These are phyloP conservation scores for Phaseolus coccineus DNA, from an alignment of 331 rosid genomes.

Conservation along the genomic window DNA sequence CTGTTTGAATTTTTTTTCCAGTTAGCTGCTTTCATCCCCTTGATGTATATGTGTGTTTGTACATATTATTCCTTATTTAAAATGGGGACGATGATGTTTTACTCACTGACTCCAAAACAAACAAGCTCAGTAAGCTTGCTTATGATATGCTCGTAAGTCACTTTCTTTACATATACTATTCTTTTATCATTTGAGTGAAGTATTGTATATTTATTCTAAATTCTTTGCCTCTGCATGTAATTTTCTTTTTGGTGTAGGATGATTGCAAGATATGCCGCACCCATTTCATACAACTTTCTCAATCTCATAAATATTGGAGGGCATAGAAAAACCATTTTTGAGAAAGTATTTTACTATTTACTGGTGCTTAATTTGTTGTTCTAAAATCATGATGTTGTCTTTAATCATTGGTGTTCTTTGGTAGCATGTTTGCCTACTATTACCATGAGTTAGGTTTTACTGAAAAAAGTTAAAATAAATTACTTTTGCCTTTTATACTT, in stretches of 20 bases:
- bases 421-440: too few species aligned
- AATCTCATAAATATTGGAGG: constrained; percentile 81
- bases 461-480: too few species aligned
- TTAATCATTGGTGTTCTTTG: too few species aligned
- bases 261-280: constrained; percentile 98
- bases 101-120: constrained; percentile 91
- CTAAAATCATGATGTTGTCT: constrained; percentile 19
- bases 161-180: background rate
- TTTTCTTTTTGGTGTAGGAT: constrained; percentile 57
- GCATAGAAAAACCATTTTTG: constrained; percentile 67
- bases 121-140: constrained; percentile 97
- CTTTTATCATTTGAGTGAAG: constrained; percentile 23
- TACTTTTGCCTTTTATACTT: too few species aligned
- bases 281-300: constrained; percentile 94
- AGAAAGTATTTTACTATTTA: constrained; percentile 58
- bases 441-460: too few species aligned
- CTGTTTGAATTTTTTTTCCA: constrained; percentile 39
- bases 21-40: constrained; percentile 81
- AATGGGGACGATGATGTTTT: constrained; percentile 89
- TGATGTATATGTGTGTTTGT: constrained; percentile 96
- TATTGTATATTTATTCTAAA: constrained; percentile 22
- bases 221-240: constrained; percentile 17
- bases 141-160: constrained; percentile 97
- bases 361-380: constrained; percentile 30
- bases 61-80: constrained; percentile 95